Conservation (phyloP, 805 yeast species). For the Blastobotrys chiropterorum region DNA sequence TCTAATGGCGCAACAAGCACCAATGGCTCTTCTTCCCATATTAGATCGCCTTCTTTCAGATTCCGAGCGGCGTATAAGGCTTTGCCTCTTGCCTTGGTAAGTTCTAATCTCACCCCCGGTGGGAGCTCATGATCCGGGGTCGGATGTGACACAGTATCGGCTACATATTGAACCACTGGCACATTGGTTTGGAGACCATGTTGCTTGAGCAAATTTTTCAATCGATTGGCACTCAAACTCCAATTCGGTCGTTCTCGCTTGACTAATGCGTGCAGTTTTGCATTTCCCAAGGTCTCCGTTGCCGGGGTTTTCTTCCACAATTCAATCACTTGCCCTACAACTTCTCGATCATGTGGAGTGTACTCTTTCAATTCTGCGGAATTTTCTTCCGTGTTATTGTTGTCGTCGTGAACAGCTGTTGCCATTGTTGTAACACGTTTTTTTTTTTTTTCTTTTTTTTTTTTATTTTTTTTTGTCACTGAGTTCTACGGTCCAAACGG, state of each 20-base stretch:
- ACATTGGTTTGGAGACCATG: slow-evolving; percentile 46
- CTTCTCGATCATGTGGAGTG: slow-evolving; percentile 50
- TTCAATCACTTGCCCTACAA: slow-evolving; percentile 53
- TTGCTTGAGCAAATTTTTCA: slow-evolving; percentile 47
- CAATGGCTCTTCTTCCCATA: slow-evolving; percentile 62
- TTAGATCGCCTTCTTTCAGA: slow-evolving; percentile 41
- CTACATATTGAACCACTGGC: slow-evolving; percentile 44
- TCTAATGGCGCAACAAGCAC: slow-evolving; percentile 63
- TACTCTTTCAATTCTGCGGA: not conserved
- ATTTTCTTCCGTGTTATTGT: not conserved
- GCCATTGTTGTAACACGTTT: not conserved
- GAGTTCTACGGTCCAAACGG: too few species aligned
- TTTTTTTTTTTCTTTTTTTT: not conserved
- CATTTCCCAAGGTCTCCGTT: slow-evolving; percentile 51
- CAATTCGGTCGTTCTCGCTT: slow-evolving; percentile 52
- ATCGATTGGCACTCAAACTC: slow-evolving; percentile 54
- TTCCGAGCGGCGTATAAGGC: slow-evolving; percentile 48
- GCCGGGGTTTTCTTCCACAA: slow-evolving; percentile 65
- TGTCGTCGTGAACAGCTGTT: not conserved
- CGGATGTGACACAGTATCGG: slow-evolving; percentile 45
- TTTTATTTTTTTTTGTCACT: too few species aligned
- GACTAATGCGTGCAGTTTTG: slow-evolving; percentile 47
- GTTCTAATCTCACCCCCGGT: slow-evolving; percentile 38
- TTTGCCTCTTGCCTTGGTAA: slow-evolving; percentile 53
- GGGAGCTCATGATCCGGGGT: slow-evolving; percentile 41